These are phyloP conservation scores for Neurospora sp. DNA, from an alignment of 495 filamentous ascomycete species.

Conservation along the genomic window DNA sequence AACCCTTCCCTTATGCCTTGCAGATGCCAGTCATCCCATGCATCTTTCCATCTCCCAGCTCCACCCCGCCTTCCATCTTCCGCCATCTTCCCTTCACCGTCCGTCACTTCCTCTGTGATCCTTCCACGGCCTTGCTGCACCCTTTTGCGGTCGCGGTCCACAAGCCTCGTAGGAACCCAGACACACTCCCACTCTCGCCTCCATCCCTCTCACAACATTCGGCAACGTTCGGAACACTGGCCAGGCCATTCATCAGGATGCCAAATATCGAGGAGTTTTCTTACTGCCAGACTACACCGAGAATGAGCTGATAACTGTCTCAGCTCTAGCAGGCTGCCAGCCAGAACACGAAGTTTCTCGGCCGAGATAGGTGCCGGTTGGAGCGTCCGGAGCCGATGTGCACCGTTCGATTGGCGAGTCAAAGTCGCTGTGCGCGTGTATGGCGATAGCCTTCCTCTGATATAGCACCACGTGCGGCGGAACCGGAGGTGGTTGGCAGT, in stretches of 20 bases:
- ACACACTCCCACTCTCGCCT: background rate
- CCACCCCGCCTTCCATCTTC: background rate
- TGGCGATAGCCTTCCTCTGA: background rate
- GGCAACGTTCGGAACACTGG: background rate
- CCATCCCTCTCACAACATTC: background rate
- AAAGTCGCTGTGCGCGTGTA: background rate
- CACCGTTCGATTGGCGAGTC: background rate
- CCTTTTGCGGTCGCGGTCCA: background rate
- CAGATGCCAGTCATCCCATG: background rate
- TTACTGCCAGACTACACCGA: too few relatives aligned
- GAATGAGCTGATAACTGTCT: background rate
- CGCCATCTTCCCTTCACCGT: background rate
- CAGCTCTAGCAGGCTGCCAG: background rate
- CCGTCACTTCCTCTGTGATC: background rate
- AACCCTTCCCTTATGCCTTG: background rate
- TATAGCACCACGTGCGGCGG: background rate
- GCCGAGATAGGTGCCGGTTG: background rate
- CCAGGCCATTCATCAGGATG: background rate
- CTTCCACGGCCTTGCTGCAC: background rate
- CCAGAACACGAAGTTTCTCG: background rate
- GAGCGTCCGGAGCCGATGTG: background rate
- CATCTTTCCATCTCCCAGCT: background rate
- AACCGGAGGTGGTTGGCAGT: background rate
- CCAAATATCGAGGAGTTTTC: background rate
- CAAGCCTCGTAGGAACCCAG: fast-evolving